Evolutionary conservation across 2,329 filamentous ascomycete species (phyloP).

Genomic region (Geosmithia flava): DNA sequence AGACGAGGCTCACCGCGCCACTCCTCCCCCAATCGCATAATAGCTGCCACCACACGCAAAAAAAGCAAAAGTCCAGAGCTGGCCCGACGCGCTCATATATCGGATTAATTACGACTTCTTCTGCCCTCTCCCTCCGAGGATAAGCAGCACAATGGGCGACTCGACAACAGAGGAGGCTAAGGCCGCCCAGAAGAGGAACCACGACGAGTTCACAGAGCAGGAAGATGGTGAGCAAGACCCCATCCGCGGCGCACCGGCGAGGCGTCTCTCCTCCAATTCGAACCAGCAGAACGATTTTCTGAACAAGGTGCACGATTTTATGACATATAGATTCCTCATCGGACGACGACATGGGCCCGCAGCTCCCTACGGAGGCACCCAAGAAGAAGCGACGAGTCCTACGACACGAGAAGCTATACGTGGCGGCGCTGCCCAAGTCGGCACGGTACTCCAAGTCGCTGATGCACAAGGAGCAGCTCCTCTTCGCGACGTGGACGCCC

Average conservation of each 20-base stretch:
- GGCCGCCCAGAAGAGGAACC: slow-evolving; percentile 33
- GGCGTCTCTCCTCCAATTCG: too few relatives aligned
- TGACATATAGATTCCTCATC: slow-evolving; percentile 41
- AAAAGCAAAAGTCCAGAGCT: background rate
- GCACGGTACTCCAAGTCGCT: slow-evolving; percentile 84
- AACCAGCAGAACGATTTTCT: background rate
- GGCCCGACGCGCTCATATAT: background rate
- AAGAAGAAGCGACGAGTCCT: slow-evolving; percentile 89
- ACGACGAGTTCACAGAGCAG: slow-evolving; percentile 34
- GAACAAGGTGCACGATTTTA: too few relatives aligned
- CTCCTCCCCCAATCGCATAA: background rate
- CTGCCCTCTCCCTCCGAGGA: background rate
- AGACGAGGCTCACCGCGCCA: background rate
- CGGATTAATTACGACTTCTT: background rate
- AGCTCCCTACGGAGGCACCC: slow-evolving; percentile 67
- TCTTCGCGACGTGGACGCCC: slow-evolving; percentile 79
- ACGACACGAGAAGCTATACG: slow-evolving; percentile 88
- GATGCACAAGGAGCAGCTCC: slow-evolving; percentile 95
- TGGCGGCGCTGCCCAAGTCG: slow-evolving; percentile 75
- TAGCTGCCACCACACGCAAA: too few relatives aligned
- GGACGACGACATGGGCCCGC: slow-evolving; percentile 85
- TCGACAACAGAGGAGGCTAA: slow-evolving; percentile 16
- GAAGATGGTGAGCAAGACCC: slow-evolving; percentile 18
- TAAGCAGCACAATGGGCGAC: slow-evolving; percentile 11
- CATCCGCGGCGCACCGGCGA: background rate